These are phyloP conservation scores for Plasmodium coatneyi DNA, from an alignment of 169 alveolate species.

Conservation along the genomic window DNA sequence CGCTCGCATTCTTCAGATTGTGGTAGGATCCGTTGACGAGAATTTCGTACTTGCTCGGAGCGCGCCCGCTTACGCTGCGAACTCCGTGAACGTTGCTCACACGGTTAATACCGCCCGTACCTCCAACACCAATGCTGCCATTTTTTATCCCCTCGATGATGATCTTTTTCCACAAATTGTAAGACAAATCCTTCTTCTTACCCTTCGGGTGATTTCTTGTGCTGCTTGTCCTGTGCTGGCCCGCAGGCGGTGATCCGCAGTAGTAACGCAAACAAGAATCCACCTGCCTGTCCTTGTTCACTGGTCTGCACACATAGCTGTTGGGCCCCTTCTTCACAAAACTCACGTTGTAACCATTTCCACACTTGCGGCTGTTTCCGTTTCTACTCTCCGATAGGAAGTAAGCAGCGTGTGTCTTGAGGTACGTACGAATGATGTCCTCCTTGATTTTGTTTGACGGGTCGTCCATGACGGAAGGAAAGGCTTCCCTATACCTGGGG, in stretches of 20 bases:
- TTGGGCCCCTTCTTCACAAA: neutral
- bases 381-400: conserved; percentile 27
- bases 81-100: neutral
- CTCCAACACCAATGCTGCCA: neutral
- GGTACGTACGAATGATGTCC: conserved; percentile 67
- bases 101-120: neutral
- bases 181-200: conserved; percentile 25
- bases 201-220: neutral
- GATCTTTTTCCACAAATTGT: conserved; percentile 45
- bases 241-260: neutral
- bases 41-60: conserved; percentile 5
- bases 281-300: neutral
- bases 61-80: neutral
- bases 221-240: neutral
- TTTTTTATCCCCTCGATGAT: conserved; percentile 29
- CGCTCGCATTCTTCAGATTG: neutral
- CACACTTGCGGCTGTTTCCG: neutral
- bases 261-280: neutral
- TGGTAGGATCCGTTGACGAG: conserved; percentile 25
- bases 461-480: conserved; percentile 20
- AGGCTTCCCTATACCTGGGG: conserved; percentile 64
- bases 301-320: neutral
- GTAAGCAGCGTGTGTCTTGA: conserved; percentile 66
- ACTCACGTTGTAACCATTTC: neutral
- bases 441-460: conserved; percentile 55